Evolutionary conservation across 2,329 filamentous ascomycete species (phyloP).

Genomic region (Fusarium solani-melongenae): DNA sequence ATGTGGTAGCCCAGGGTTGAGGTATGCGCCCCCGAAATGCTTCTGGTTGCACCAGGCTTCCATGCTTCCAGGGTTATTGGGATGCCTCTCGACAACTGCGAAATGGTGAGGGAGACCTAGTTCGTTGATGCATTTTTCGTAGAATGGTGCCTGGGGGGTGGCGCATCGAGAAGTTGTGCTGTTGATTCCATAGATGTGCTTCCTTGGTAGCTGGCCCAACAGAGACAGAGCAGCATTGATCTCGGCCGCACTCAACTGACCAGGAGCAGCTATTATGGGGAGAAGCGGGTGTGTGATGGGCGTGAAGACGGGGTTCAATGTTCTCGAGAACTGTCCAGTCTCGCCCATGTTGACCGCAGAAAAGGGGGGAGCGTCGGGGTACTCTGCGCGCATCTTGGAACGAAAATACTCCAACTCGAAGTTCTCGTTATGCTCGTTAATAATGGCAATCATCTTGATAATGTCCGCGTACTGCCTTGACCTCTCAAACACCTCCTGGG

Average conservation of each 20-base stretch:
- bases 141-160: conserved; percentile 83
- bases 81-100: conserved; percentile 76
- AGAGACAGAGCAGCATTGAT: conserved; percentile 84
- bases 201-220: conserved; percentile 83
- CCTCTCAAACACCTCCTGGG: conserved; percentile 76
- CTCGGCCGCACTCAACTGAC: conserved; percentile 86
- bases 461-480: conserved; percentile 83
- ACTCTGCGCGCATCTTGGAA: conserved; percentile 76
- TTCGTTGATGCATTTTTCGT: conserved; percentile 85
- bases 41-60: conserved; percentile 78
- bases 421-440: conserved; percentile 84
- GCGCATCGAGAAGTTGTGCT: conserved; percentile 71
- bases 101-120: conserved; percentile 89
- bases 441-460: conserved; percentile 90
- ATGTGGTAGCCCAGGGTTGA: conserved; percentile 77
- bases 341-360: conserved; percentile 91
- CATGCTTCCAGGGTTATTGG: conserved; percentile 72
- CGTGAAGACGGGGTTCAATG: conserved; percentile 86
- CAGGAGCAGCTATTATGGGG: conserved; percentile 85
- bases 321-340: conserved; percentile 85
- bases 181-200: conserved; percentile 83
- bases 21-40: conserved; percentile 84
- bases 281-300: conserved; percentile 88
- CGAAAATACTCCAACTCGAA: conserved; percentile 93
- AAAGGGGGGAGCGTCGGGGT: conserved; percentile 76